Base-by-base conservation (phyloP, 2,329 filamentous ascomycete species). In the Botryotinia convoluta region DNA sequence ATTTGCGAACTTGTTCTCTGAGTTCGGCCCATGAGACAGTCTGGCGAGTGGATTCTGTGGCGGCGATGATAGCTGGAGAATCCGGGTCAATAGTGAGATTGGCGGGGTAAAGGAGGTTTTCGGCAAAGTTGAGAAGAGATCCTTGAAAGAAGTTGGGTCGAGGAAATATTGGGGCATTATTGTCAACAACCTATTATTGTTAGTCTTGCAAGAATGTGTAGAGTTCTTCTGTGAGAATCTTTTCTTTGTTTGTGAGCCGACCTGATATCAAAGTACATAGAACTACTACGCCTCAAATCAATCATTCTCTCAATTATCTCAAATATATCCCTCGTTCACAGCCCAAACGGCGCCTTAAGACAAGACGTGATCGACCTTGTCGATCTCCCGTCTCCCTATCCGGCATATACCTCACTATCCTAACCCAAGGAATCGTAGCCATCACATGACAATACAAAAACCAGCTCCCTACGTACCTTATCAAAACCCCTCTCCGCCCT, bases 71-170 rank as follows among this genome's bases (percentile, higher is more conserved):
- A 29, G 95, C 95, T 10, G 88, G 83, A 7, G 87, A 85, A 63
- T 89, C 82, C 69, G 91, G 87, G 75, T 91, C 84, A 10, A 90
- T 82, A 22, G 83, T 79, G 35, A 83, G 83, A 54, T 87, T 84
- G 68, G 85, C 86, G 5, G 95, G 95, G 81, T 91, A 98, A 5
- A 99, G 89, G 71, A 98, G 86, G 81, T 99, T 99, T 84, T 98
- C 93, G 39, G 95, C 95, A 81, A 98, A 98, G 82, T 98, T 99
- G 76, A 98, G 86, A 73, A 86, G 90, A 22, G 93, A 88, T 16
- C 91, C 91, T 73, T 89, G 82, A 82, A 98, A 98, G 85, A 97
- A 98, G 74, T 90, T 85, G 12, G 95, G 95, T 37, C 94, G 90
- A 37, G 95, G 95, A 79, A 94, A 98, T 87, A 98, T 92, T 64